A percentile compares a stretch with the other conserved stretches of the same genome.
Evolutionary conservation across 148 eudicot genomes (phyloP).

Genomic region (Simmondsia chinensis): DNA sequence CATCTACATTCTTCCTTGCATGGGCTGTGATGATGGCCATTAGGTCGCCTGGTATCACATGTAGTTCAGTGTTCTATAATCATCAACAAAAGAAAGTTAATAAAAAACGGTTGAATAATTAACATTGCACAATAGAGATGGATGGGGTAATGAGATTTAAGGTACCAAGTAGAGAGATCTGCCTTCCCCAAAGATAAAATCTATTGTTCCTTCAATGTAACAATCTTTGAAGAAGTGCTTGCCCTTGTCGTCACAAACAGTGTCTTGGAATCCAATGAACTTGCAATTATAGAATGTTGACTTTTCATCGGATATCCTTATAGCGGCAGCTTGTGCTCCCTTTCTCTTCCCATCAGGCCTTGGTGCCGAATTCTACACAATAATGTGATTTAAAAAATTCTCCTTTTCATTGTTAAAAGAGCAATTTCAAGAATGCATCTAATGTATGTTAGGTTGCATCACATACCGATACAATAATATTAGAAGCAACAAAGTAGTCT

Average conservation of each 20-base stretch:
- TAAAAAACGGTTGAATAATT: too few species aligned
- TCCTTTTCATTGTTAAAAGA: too few species aligned
- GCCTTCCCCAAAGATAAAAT: constrained; percentile 28
- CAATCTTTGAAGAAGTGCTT: constrained; percentile 31
- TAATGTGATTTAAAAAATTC: neutral
- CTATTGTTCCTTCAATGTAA: constrained; percentile 34
- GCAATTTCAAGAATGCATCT: too few species aligned
- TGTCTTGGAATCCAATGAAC: constrained; percentile 25
- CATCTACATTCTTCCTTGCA: too few species aligned
- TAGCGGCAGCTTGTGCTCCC: constrained; percentile 50
- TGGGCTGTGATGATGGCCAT: too few species aligned
- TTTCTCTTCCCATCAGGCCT: constrained; percentile 44
- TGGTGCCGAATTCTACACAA: constrained; percentile 55
- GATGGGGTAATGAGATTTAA: too few species aligned
- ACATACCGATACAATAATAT: constrained; percentile 41
- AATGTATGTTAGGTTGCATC: too few species aligned
- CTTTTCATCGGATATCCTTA: constrained; percentile 20
- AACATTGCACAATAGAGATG: too few species aligned
- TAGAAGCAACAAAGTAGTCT: constrained; percentile 49
- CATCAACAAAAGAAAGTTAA: too few species aligned
- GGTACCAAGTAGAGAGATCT: constrained; percentile 24
- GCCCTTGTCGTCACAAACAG: constrained; percentile 29
- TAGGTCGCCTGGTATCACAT: too few species aligned
- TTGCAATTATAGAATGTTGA: constrained; percentile 23
- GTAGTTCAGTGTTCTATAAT: too few species aligned